Evolutionary conservation across 2,329 filamentous ascomycete species (phyloP).

Genomic region (Peltaster fructicola): DNA sequence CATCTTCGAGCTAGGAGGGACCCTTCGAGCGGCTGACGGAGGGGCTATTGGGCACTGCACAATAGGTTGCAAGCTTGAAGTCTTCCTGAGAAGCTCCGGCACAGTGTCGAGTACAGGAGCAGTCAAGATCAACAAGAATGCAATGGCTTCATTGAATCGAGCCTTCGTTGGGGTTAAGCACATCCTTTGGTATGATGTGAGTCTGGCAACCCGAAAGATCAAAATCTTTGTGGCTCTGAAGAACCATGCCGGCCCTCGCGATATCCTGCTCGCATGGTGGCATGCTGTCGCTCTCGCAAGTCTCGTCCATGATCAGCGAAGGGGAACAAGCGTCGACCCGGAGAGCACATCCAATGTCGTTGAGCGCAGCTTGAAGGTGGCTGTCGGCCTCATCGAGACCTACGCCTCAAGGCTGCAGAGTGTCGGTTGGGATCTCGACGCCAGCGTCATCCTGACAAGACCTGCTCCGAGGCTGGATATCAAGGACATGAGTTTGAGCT

Average conservation of each 20-base stretch:
- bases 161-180: conserved; percentile 38
- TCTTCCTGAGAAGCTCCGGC: conserved; percentile 8
- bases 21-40: conserved; percentile 38
- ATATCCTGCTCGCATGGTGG: conserved; percentile 44
- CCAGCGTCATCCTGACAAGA: too few species aligned
- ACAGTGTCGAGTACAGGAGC: conserved; percentile 4
- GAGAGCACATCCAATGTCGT: too few species aligned
- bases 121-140: conserved; percentile 4
- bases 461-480: too few species aligned
- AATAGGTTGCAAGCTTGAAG: conserved; percentile 28
- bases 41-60: conserved; percentile 34
- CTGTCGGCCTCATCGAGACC: too few species aligned
- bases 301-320: background rate
- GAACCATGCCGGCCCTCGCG: conserved; percentile 29
- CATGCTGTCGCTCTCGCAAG: conserved; percentile 35
- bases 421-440: too few species aligned
- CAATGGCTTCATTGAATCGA: conserved; percentile 30
- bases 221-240: conserved; percentile 44
- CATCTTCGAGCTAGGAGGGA: conserved; percentile 45
- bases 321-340: background rate
- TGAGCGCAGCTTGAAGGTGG: too few species aligned
- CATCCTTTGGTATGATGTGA: conserved; percentile 37
- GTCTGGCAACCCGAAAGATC: conserved; percentile 14
- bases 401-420: too few species aligned
- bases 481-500: too few species aligned